Conservation (phyloP, 2,329 filamentous ascomycete genomes). For the Gliomastix tumulicola region DNA sequence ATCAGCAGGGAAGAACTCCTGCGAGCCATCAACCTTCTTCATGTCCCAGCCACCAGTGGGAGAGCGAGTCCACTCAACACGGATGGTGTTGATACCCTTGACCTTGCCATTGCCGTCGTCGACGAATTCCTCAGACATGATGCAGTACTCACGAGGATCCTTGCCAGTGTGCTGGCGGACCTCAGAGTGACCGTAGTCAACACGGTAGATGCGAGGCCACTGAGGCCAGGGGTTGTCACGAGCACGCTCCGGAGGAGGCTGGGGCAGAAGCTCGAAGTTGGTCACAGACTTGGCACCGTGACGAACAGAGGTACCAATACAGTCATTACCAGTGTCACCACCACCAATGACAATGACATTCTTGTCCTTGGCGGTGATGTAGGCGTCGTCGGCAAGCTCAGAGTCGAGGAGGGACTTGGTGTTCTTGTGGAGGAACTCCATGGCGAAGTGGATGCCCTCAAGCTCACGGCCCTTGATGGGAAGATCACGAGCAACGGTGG, state of each 20-base stretch:
- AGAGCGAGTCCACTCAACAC: slow-evolving; percentile 93
- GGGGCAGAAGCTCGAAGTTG: slow-evolving; percentile 93
- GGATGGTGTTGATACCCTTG: slow-evolving; percentile 92
- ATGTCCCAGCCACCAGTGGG: slow-evolving; percentile 92
- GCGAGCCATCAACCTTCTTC: slow-evolving; percentile 90
- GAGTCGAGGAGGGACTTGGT: slow-evolving; percentile 96
- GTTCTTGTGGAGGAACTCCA: slow-evolving; percentile 97
- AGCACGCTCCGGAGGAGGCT: slow-evolving; percentile 84
- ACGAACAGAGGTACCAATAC: slow-evolving; percentile 91
- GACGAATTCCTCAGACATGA: slow-evolving; percentile 97
- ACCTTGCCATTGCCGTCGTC: slow-evolving; percentile 82
- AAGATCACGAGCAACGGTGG: slow-evolving; percentile 86
- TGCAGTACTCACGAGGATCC: slow-evolving; percentile 93
- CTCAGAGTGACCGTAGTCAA: slow-evolving; percentile 96
- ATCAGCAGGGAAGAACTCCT: slow-evolving; percentile 95
- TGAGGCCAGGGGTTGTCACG: slow-evolving; percentile 97
- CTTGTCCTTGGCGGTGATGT: slow-evolving; percentile 94
- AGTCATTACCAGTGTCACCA: slow-evolving; percentile 96
- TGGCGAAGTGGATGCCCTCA: slow-evolving; percentile 88
- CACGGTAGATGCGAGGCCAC: slow-evolving; percentile 95
- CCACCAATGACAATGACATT: slow-evolving; percentile 94
- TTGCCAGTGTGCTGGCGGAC: slow-evolving; percentile 95
- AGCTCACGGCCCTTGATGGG: slow-evolving; percentile 85
- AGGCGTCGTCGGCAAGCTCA: slow-evolving; percentile 71
- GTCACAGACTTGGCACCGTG: slow-evolving; percentile 93